phyloP scores from a whole-genome alignment of 179 eudicot species.

The Patellifolia procumbens region DNA sequence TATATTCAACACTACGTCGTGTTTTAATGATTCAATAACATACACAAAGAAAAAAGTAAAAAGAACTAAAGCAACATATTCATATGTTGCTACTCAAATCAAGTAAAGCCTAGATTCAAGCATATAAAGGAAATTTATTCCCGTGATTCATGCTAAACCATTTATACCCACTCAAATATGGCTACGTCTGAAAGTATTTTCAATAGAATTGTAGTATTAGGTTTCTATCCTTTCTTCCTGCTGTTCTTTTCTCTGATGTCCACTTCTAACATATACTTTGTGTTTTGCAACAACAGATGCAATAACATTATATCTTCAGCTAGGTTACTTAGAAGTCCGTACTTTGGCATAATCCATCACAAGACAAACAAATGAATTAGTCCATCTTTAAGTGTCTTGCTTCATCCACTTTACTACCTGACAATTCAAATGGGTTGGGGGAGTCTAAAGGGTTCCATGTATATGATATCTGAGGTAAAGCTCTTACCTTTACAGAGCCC shows the following conservation, averaged over 20 bases:
- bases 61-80: no score
- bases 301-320: background rate
- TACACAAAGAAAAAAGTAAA: no score
- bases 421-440: background rate
- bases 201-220: background rate
- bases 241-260: background rate
- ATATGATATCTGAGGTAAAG: background rate
- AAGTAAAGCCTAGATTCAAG: background rate
- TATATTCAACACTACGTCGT: no score
- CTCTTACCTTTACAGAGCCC: constrained; percentile 11
- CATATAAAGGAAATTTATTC: background rate
- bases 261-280: background rate
- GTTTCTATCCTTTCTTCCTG: background rate
- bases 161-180: background rate
- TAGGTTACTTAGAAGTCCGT: background rate
- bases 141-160: background rate
- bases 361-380: background rate
- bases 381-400: background rate
- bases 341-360: background rate
- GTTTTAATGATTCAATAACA: no score
- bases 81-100: no score
- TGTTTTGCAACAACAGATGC: background rate
- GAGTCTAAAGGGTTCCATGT: background rate
- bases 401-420: background rate
- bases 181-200: background rate